These are phyloP conservation scores for Diaporthe australafricana DNA, from an alignment of 2,329 filamentous ascomycete species.

Conservation along the genomic window DNA sequence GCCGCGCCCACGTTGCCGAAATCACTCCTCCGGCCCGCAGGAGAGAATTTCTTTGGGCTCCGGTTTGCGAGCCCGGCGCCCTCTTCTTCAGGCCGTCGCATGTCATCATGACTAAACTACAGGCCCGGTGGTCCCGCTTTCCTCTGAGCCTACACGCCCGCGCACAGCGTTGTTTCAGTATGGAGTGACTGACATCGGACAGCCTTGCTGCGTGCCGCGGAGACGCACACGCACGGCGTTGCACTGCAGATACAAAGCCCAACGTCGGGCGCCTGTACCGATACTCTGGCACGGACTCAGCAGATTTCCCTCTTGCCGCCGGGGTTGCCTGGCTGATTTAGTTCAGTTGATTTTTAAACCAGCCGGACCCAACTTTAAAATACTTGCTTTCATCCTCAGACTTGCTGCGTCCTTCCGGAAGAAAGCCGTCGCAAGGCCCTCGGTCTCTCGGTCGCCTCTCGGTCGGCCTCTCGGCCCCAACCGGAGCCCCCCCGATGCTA, in stretches of 20 bases:
- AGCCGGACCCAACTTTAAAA: conserved; percentile 18
- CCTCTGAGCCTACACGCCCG: background rate
- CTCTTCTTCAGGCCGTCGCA: background rate
- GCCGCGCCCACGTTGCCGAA: conserved; percentile 13
- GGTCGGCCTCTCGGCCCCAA: conserved; percentile 16
- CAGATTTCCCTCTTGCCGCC: conserved; percentile 16
- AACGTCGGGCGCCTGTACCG: conserved; percentile 25
- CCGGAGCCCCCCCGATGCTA: conserved; percentile 8
- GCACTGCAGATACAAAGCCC: conserved; percentile 33
- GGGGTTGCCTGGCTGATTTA: conserved; percentile 14
- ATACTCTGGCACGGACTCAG: conserved; percentile 30
- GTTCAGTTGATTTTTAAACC: conserved; percentile 10
- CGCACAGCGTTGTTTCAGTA: conserved; percentile 22
- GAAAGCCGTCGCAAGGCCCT: conserved; percentile 16
- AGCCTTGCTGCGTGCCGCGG: conserved; percentile 26
- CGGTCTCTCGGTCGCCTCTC: conserved; percentile 1
- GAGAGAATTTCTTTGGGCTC: conserved; percentile 29
- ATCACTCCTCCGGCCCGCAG: conserved; percentile 27
- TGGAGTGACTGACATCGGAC: conserved; percentile 15
- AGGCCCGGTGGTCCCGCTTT: conserved; percentile 12
- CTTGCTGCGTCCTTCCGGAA: conserved; percentile 7
- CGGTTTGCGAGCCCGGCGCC: conserved; percentile 26
- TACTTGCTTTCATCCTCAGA: conserved; percentile 14
- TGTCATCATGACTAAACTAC: conserved; percentile 22
- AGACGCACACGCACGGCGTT: conserved; percentile 30